These are phyloP conservation scores for Thielaviopsis populi DNA, from an alignment of 2,329 filamentous ascomycete genomes.

Conservation along the genomic window DNA sequence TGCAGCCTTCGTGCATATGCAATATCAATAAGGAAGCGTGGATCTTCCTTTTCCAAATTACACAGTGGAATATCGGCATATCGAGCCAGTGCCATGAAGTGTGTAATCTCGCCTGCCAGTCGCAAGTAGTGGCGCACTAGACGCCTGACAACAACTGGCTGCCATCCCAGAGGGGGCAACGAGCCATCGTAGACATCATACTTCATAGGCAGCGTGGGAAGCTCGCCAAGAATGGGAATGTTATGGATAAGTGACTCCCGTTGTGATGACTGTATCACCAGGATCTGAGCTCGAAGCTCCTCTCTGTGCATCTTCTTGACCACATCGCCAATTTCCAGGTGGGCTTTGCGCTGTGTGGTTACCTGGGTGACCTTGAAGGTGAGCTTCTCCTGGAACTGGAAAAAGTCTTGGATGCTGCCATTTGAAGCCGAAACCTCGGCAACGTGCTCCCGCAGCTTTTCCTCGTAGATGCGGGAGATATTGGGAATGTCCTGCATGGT, in stretches of 20 bases:
- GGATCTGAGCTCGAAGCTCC: slow-evolving; percentile 61
- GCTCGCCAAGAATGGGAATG: slow-evolving; percentile 66
- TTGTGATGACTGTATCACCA: slow-evolving; percentile 85
- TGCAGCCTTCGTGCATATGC: slow-evolving; percentile 83
- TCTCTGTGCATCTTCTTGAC: slow-evolving; percentile 85
- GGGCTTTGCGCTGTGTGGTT: slow-evolving; percentile 74
- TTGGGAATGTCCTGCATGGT: slow-evolving; percentile 73
- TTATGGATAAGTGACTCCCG: slow-evolving; percentile 68
- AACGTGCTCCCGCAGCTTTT: slow-evolving; percentile 51
- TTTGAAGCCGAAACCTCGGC: slow-evolving; percentile 52
- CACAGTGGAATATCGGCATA: slow-evolving; percentile 92
- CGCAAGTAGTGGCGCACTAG: slow-evolving; percentile 82
- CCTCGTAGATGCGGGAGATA: slow-evolving; percentile 71
- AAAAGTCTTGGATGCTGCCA: slow-evolving; percentile 52
- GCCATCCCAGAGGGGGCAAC: slow-evolving; percentile 86
- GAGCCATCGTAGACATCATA: slow-evolving; percentile 74
- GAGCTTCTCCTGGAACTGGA: slow-evolving; percentile 74
- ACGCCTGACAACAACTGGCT: slow-evolving; percentile 71
- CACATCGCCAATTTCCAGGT: slow-evolving; percentile 74
- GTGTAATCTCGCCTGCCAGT: slow-evolving; percentile 80
- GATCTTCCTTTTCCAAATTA: slow-evolving; percentile 88
- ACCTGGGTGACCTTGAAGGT: slow-evolving; percentile 78
- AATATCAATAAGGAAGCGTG: slow-evolving; percentile 87
- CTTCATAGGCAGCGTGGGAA: slow-evolving; percentile 68
- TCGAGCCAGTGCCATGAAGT: slow-evolving; percentile 71